Percentiles rank a stretch among this genome's conserved stretches.
Conservation (phyloP, 163 green algal genomes). For the Chlorella variabilis region DNA sequence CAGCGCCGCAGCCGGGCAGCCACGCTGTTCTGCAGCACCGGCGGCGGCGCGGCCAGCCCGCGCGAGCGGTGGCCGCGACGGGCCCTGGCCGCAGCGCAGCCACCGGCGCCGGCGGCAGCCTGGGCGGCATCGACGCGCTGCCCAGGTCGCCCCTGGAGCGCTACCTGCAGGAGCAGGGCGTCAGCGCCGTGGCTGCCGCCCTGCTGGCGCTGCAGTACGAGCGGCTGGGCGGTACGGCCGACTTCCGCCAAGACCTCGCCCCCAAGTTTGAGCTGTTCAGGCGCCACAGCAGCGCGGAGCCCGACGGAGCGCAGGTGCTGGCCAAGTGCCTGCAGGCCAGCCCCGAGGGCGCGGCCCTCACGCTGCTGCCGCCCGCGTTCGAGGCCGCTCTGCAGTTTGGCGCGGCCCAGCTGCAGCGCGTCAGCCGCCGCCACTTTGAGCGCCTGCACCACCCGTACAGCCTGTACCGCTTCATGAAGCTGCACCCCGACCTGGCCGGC, state of each 20-base stretch:
- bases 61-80: too few relatives aligned
- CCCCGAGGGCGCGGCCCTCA: background rate
- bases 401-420: conserved; percentile 7
- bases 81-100: too few relatives aligned
- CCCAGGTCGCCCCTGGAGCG: too few relatives aligned
- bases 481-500: background rate
- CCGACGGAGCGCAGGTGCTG: background rate
- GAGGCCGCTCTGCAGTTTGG: background rate
- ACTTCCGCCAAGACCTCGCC: background rate
- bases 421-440: background rate
- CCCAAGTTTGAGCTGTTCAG: conserved; percentile 20
- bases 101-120: too few relatives aligned
- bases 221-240: too few relatives aligned
- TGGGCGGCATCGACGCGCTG: too few relatives aligned
- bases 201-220: background rate
- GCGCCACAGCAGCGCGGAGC: background rate
- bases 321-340: background rate
- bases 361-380: background rate
- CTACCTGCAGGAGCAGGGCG: background rate
- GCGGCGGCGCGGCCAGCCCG: too few relatives aligned
- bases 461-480: background rate
- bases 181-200: background rate
- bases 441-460: conserved; percentile 9
- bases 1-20: too few relatives aligned
- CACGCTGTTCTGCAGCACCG: too few relatives aligned